Evolutionary conservation across 1,284 basidiomycete species (phyloP).

Genomic region (Amylostereum areolatum): DNA sequence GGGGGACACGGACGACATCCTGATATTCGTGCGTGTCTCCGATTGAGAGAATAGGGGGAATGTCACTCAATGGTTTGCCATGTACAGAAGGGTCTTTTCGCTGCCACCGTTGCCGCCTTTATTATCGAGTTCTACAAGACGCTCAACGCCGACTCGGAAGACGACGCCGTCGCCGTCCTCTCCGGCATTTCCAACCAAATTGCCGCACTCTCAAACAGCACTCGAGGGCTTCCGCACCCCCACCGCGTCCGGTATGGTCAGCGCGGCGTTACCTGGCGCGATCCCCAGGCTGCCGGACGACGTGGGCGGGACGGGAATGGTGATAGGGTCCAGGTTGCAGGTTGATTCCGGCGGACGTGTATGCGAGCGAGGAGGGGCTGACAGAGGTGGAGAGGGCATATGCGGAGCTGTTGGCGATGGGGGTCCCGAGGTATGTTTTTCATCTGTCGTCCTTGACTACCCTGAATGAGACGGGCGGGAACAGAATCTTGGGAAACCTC

Average conservation of each 20-base stretch:
- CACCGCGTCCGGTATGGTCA: not conserved
- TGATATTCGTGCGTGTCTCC: no score
- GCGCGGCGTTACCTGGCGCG: not conserved
- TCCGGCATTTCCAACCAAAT: not conserved
- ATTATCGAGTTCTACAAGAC: constrained; percentile 13
- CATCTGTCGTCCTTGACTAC: not conserved
- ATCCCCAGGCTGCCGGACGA: constrained; percentile 12
- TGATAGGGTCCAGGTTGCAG: constrained; percentile 15
- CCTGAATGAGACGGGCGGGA: no score
- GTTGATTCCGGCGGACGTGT: constrained; percentile 16
- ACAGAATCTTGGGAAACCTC: constrained; percentile 4
- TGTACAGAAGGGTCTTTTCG: constrained; percentile 15
- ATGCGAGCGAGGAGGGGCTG: constrained; percentile 1
- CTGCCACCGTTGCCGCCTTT: constrained; percentile 16
- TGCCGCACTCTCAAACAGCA: no score
- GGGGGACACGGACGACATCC: no score
- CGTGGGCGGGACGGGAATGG: constrained; percentile 9
- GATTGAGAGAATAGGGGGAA: no score
- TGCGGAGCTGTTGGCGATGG: constrained; percentile 3
- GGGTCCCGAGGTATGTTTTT: not conserved
- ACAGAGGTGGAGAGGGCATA: constrained; percentile 9
- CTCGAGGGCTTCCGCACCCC: no score
- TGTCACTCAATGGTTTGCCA: no score
- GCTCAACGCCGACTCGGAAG: constrained; percentile 7
- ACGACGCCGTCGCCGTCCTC: constrained; percentile 6